These are phyloP conservation scores for Umbelopsis vinacea DNA, from an alignment of 192 early-diverging fungal species.

Conservation along the genomic window DNA sequence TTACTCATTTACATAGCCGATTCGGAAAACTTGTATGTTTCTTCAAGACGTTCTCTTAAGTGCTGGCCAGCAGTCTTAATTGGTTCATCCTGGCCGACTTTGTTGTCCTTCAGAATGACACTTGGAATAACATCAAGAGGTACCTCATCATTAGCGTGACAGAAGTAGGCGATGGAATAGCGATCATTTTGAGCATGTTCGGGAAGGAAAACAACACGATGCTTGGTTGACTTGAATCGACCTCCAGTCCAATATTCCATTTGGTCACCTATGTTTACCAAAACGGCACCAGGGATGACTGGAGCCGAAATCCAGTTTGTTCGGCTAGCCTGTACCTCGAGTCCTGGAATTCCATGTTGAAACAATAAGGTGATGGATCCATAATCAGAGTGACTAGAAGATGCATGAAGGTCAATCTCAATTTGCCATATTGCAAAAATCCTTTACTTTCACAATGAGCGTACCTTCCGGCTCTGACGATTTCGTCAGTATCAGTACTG, in stretches of 20 bases:
- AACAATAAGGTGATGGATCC: slow-evolving; percentile 70
- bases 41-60: slow-evolving; percentile 42
- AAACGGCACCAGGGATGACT: slow-evolving; percentile 52
- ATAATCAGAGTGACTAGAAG: slow-evolving; percentile 67
- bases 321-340: slow-evolving; percentile 54
- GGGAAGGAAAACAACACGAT: slow-evolving; percentile 60
- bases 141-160: slow-evolving; percentile 54
- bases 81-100: slow-evolving; percentile 32
- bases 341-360: slow-evolving; percentile 64
- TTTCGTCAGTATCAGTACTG: slow-evolving; percentile 45
- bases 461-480: slow-evolving; percentile 56
- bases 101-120: slow-evolving; percentile 29
- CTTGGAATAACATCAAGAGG: slow-evolving; percentile 55
- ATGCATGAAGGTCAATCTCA: neutral
- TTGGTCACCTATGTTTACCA: slow-evolving; percentile 68
- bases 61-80: slow-evolving; percentile 60
- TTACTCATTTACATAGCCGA: neutral
- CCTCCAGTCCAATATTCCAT: slow-evolving; percentile 69
- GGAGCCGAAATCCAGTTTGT: slow-evolving; percentile 64
- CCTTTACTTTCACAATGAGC: neutral
- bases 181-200: slow-evolving; percentile 54
- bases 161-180: slow-evolving; percentile 68
- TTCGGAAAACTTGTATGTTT: slow-evolving; percentile 38
- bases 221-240: slow-evolving; percentile 62
- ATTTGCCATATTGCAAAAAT: neutral